Conservation (phyloP, 768 basidiomycete species). For the Pulveroboletus frians region DNA sequence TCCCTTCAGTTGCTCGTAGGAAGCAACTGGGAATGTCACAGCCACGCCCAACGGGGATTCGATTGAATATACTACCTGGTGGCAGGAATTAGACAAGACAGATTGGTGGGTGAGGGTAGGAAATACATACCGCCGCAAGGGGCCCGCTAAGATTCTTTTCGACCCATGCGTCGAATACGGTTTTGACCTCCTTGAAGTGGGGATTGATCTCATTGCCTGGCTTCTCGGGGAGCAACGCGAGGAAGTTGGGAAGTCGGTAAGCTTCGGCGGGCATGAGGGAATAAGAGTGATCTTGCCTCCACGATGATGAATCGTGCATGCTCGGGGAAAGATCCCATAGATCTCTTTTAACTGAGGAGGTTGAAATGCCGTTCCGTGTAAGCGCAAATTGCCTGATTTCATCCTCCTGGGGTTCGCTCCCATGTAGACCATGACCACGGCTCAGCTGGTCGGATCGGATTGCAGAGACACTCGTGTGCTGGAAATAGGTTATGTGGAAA, state of each 20-base stretch:
- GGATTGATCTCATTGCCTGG: slow-evolving; percentile 27
- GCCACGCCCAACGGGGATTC: background rate
- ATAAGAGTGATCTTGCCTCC: background rate
- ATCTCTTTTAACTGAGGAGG: too few species aligned
- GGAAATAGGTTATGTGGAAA: too few species aligned
- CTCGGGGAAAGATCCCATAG: too few species aligned
- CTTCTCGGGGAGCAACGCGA: slow-evolving; percentile 23
- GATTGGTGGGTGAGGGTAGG: too few species aligned
- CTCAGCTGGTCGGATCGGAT: too few species aligned
- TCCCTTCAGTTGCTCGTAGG: background rate
- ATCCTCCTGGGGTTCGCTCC: too few species aligned
- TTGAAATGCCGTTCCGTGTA: too few species aligned
- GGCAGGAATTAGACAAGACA: background rate
- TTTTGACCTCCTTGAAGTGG: slow-evolving; percentile 20
- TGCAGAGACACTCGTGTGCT: too few species aligned
- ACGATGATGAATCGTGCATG: background rate
- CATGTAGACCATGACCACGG: too few species aligned
- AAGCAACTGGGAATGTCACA: background rate
- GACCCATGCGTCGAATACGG: slow-evolving; percentile 2
- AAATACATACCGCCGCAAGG: background rate
- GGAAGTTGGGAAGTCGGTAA: slow-evolving; percentile 24
- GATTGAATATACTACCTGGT: slow-evolving; percentile 25
- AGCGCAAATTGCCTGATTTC: too few species aligned
- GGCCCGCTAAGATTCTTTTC: background rate
- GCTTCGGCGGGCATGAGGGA: background rate